phyloP scores from a whole-genome alignment of 2,329 filamentous ascomycete species.

The Penicillium sp. region DNA sequence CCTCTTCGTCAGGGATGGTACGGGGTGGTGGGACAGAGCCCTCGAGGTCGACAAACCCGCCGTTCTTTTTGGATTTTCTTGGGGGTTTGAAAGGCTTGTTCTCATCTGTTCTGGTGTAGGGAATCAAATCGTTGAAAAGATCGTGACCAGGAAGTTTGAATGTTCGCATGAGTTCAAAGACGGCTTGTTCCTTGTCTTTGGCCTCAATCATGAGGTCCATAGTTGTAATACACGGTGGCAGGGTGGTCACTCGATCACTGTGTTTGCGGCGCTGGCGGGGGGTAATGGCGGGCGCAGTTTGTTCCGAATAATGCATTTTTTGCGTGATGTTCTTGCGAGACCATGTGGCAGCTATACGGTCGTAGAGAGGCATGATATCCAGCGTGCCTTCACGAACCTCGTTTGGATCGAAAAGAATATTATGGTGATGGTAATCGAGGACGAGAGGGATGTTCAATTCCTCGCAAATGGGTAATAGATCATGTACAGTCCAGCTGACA shows the following conservation, averaged over 20 bases:
- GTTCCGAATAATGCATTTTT: slow-evolving; percentile 97
- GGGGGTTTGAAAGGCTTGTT: slow-evolving; percentile 61
- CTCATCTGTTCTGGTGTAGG: slow-evolving; percentile 76
- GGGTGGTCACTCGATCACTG: slow-evolving; percentile 73
- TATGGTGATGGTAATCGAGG: slow-evolving; percentile 93
- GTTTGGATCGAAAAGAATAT: slow-evolving; percentile 79
- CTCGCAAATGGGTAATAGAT: slow-evolving; percentile 85
- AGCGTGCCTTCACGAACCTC: slow-evolving; percentile 80
- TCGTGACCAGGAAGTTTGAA: slow-evolving; percentile 84
- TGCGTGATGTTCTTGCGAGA: slow-evolving; percentile 79
- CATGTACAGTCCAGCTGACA: slow-evolving; percentile 89
- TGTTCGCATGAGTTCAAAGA: slow-evolving; percentile 89
- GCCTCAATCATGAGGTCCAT: slow-evolving; percentile 99
- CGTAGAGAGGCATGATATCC: slow-evolving; percentile 76
- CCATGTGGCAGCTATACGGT: slow-evolving; percentile 84
- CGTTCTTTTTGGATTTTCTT: slow-evolving; percentile 52
- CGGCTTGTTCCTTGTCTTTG: slow-evolving; percentile 96
- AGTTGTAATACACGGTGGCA: slow-evolving; percentile 79
- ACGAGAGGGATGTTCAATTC: slow-evolving; percentile 93
- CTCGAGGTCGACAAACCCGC: slow-evolving; percentile 43
- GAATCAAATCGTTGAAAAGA: slow-evolving; percentile 74
- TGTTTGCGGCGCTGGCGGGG: slow-evolving; percentile 81
- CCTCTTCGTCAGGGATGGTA: slow-evolving; percentile 67
- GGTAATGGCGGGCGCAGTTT: slow-evolving; percentile 74
- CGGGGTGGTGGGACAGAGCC: slow-evolving; percentile 47